These are phyloP conservation scores for Rubia yunnanensis DNA, from an alignment of 257 asterid genomes.

Conservation along the genomic window DNA sequence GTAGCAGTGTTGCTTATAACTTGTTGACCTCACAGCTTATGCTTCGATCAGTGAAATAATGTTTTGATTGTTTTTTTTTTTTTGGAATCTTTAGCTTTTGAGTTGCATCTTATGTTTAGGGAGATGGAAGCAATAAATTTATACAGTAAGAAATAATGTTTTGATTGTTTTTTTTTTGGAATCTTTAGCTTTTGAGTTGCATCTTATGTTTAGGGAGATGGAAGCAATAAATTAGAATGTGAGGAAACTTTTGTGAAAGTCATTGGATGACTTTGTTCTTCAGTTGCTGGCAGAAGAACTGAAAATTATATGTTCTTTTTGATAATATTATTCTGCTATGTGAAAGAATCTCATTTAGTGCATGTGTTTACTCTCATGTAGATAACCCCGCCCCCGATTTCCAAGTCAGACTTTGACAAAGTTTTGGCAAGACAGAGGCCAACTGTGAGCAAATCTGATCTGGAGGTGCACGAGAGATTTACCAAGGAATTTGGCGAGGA, in stretches of 20 bases:
- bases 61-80: neutral
- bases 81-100: neutral
- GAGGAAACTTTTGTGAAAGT: neutral
- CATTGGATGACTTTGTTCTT: neutral
- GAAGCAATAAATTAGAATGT: neutral
- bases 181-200: neutral
- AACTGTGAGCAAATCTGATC: conserved; percentile 91
- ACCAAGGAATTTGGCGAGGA: conserved; percentile 95
- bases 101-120: neutral
- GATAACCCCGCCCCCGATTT: conserved; percentile 91
- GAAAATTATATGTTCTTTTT: neutral
- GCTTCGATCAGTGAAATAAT: neutral
- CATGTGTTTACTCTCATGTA: conserved; percentile 21
- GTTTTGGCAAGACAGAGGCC: conserved; percentile 87
- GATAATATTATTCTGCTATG: neutral
- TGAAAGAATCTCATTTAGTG: neutral
- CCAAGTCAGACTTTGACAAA: conserved; percentile 80
- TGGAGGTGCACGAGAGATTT: conserved; percentile 86
- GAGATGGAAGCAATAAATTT: neutral
- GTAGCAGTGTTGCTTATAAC: neutral
- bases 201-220: neutral
- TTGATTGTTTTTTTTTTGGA: neutral
- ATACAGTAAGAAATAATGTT: too few relatives aligned
- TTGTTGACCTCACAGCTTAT: neutral
- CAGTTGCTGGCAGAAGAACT: neutral